Conservation (phyloP, 2,329 filamentous ascomycete genomes). For the Chaetomiaceae sp. region DNA sequence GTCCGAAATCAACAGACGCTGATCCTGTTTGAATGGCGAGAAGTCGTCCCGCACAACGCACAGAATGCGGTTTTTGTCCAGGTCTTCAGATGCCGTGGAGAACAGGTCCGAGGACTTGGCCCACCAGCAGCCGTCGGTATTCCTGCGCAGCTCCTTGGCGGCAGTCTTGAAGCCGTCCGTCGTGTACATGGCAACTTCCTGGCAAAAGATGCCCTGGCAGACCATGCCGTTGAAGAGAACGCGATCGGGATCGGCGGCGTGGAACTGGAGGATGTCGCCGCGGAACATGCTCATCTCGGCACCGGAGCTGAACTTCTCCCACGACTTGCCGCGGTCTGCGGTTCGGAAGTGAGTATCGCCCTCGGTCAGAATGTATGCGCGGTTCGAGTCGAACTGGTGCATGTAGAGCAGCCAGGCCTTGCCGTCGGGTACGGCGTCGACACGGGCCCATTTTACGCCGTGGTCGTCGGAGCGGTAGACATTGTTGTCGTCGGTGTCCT, state of each 20-base stretch:
- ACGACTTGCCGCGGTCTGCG: slow-evolving; percentile 72
- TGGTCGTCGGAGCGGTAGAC: slow-evolving; percentile 77
- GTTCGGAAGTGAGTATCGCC: slow-evolving; percentile 74
- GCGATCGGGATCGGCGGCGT: slow-evolving; percentile 75
- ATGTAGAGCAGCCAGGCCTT: slow-evolving; percentile 58
- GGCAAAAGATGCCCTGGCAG: slow-evolving; percentile 59
- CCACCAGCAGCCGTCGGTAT: slow-evolving; percentile 78
- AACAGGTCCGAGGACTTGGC: slow-evolving; percentile 73
- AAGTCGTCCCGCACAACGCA: slow-evolving; percentile 73
- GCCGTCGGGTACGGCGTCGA: slow-evolving; percentile 59
- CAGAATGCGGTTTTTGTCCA: slow-evolving; percentile 65
- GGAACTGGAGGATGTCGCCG: slow-evolving; percentile 60
- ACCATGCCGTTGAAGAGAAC: slow-evolving; percentile 77
- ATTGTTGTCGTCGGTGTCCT: slow-evolving; percentile 56
- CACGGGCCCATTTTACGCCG: slow-evolving; percentile 66
- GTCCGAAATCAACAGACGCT: slow-evolving; percentile 74
- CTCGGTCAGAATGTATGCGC: slow-evolving; percentile 73
- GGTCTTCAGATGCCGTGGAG: slow-evolving; percentile 56
- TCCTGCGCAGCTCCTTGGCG: slow-evolving; percentile 57
- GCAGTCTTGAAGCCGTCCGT: slow-evolving; percentile 72
- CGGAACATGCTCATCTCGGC: slow-evolving; percentile 50
- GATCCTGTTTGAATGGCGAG: slow-evolving; percentile 65
- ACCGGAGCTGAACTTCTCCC: slow-evolving; percentile 65
- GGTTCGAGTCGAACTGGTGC: slow-evolving; percentile 71
- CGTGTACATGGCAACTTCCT: slow-evolving; percentile 65